Evolutionary conservation across 495 filamentous ascomycete species (phyloP), one percentile per base, ranked within the genome.

Genomic region (Penicillium goetzii): DNA sequence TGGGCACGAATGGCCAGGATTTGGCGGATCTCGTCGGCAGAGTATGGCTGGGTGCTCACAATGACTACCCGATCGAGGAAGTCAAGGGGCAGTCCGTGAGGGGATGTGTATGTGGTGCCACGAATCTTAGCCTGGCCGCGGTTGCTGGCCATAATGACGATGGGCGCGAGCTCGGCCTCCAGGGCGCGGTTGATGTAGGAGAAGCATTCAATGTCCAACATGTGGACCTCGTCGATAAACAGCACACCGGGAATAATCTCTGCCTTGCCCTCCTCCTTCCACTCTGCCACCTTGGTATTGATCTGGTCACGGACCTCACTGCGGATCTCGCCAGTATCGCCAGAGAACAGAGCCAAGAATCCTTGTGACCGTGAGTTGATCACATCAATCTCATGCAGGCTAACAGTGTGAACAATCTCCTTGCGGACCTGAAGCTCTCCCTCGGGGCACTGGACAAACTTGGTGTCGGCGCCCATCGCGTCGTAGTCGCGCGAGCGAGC

Each of bases 71-170:
- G 91, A 71, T 98, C 95, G 10, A 98, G 86, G 80, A 99, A 97
- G 74, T 99, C 95, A 32, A 97, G 87, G 0, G 96, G 95, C 6
- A 99, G 78, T 2, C 95, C 95, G 75, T 98, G 95, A 1, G 95
- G 94, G 60, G 89, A 92, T 60, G 86, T 89, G 78, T 97, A 95
- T 67, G 89, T 92, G 34, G 96, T 99, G 34, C 96, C 95, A 12
- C 96, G 85, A 67, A 99, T 97, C 53, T 87, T 85, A n/a, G 94
- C 89, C 69, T 93, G 86, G 57, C 95, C 95, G 33, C 95, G 85
- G 77, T 99, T 99, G 83, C 90, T 95, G n/a, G 95, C 95, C 93
- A 99, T 97, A 77, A 99, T 98, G 74, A 99, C 93, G 70, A 99
- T 95, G 34, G 95, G 95, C 2, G 94, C 92, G 19, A 99, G 84